These are phyloP conservation scores for Crucibulum laeve DNA, from an alignment of 768 basidiomycete genomes.

Conservation along the genomic window DNA sequence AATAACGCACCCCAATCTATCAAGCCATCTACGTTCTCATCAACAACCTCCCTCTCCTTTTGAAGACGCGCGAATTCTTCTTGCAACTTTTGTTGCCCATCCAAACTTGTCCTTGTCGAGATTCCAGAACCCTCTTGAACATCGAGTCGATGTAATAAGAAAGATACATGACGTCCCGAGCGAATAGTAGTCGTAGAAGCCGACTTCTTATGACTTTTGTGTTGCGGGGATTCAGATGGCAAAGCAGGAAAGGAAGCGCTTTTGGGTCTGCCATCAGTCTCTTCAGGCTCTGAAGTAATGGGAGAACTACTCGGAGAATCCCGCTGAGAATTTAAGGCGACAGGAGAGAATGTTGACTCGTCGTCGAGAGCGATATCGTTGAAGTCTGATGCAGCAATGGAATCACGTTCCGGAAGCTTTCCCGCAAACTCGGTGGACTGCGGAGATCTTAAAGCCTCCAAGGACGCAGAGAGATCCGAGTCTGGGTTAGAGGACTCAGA, in stretches of 20 bases:
- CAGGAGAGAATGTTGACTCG: constrained; percentile 31
- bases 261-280: constrained; percentile 7
- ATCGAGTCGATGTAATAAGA: constrained; percentile 52
- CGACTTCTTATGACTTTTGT: constrained; percentile 54
- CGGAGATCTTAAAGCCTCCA: constrained; percentile 52
- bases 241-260: constrained; percentile 8
- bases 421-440: constrained; percentile 24
- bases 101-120: constrained; percentile 44
- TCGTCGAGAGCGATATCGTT: constrained; percentile 61
- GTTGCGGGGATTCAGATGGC: constrained; percentile 4
- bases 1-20: constrained; percentile 74
- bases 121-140: constrained; percentile 39
- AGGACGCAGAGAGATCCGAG: background rate
- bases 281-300: background rate
- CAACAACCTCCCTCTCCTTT: constrained; percentile 42
- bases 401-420: constrained; percentile 28
- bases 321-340: constrained; percentile 25
- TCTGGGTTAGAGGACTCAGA: no score
- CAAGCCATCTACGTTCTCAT: constrained; percentile 30
- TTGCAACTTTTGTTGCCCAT: constrained; percentile 68
- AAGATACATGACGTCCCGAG: constrained; percentile 46
- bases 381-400: constrained; percentile 56
- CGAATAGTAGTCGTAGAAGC: constrained; percentile 56
- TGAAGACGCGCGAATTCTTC: constrained; percentile 73
- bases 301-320: constrained; percentile 1